These are phyloP conservation scores for Neurospora africana DNA, from an alignment of 495 filamentous ascomycete species.

Conservation along the genomic window DNA sequence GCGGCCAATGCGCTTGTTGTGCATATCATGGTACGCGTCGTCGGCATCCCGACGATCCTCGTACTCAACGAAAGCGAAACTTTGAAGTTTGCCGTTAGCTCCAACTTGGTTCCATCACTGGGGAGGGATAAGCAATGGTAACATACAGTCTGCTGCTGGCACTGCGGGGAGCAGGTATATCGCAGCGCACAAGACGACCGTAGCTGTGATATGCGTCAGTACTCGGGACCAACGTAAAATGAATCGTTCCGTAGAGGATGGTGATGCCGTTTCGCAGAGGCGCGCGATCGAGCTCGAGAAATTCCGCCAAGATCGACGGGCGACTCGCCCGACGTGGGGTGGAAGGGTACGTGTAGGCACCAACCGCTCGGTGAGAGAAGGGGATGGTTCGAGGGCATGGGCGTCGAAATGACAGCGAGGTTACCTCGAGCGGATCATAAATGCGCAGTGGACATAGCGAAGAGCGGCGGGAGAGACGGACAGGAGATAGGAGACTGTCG, in stretches of 20 bases:
- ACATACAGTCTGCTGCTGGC: slow-evolving; percentile 91
- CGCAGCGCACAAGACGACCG: slow-evolving; percentile 95
- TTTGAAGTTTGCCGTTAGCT: slow-evolving; percentile 23
- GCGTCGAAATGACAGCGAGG: slow-evolving; percentile 20
- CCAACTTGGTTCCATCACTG: neutral
- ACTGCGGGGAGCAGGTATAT: slow-evolving; percentile 92
- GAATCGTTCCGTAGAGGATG: slow-evolving; percentile 12
- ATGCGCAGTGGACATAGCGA: slow-evolving; percentile 13
- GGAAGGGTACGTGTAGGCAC: slow-evolving; percentile 24
- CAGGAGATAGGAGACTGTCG: slow-evolving; percentile 23
- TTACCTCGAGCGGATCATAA: slow-evolving; percentile 15
- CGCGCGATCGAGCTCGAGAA: slow-evolving; percentile 18
- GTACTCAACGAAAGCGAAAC: slow-evolving; percentile 99
- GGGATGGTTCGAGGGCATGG: slow-evolving; percentile 24
- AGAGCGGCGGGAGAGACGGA: slow-evolving; percentile 27
- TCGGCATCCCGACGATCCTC: slow-evolving; percentile 98
- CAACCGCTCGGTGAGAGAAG: slow-evolving; percentile 48
- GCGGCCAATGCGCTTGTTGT: slow-evolving; percentile 94
- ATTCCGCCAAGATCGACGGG: slow-evolving; percentile 23
- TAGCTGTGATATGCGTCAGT: slow-evolving; percentile 51
- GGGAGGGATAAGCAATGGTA: slow-evolving; percentile 1
- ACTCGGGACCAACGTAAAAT: slow-evolving; percentile 10
- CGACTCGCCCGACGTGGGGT: slow-evolving; percentile 28
- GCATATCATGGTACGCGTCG: slow-evolving; percentile 99
- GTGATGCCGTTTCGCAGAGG: slow-evolving; percentile 12